Evolutionary conservation across 2,329 filamentous ascomycete species (phyloP).

Genomic region (Phaeosphaeriaceae sp.): DNA sequence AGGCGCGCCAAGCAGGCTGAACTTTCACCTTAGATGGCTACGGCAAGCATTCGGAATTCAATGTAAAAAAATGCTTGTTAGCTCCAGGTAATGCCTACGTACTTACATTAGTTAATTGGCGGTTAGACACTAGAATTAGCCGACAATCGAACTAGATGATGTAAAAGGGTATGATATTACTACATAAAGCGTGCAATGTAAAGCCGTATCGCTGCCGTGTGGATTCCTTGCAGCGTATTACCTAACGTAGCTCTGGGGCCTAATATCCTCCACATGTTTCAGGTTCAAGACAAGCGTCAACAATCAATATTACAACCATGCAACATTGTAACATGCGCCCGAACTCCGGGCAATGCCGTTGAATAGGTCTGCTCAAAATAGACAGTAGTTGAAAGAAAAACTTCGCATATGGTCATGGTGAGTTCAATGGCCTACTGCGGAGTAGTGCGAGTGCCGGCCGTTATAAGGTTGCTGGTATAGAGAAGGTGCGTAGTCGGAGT

Average conservation of each 20-base stretch:
- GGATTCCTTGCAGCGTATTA: neutral
- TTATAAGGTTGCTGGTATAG: slow-evolving; percentile 47
- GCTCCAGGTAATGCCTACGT: too few relatives aligned
- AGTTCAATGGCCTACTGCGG: slow-evolving; percentile 38
- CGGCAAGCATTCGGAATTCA: neutral
- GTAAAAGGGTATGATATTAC: slow-evolving; percentile 15
- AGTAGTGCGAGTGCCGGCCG: slow-evolving; percentile 44
- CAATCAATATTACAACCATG: too few relatives aligned
- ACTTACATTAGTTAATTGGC: too few relatives aligned
- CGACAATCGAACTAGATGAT: neutral
- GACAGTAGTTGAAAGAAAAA: slow-evolving; percentile 1
- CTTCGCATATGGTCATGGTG: neutral
- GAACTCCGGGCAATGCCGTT: slow-evolving; percentile 18
- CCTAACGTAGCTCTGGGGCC: neutral
- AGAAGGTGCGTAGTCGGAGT: slow-evolving; percentile 63
- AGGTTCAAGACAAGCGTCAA: too few relatives aligned
- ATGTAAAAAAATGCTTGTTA: too few relatives aligned
- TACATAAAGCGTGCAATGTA: slow-evolving; percentile 16
- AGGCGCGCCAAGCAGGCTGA: neutral
- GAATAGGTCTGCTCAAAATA: slow-evolving; percentile 10
- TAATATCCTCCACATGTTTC: neutral
- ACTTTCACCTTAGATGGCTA: neutral
- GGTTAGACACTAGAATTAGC: too few relatives aligned
- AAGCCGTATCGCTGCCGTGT: slow-evolving; percentile 2
- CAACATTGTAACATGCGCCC: slow-evolving; percentile 4